Evolutionary conservation across 495 filamentous ascomycete genomes (phyloP).

Genomic region (Saxophila tyrrhenica): DNA sequence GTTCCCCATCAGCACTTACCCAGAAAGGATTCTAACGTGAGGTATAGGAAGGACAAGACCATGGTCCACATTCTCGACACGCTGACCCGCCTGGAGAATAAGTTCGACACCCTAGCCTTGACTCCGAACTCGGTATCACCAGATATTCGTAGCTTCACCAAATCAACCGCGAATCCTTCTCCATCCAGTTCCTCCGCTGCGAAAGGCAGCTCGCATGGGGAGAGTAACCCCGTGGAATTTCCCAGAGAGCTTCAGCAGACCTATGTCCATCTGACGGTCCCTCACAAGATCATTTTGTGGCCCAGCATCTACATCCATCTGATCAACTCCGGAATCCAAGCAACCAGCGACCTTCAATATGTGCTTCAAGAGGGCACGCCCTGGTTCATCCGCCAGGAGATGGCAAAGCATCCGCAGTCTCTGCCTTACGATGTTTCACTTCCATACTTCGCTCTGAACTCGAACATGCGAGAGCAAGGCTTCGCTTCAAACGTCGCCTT

Average conservation of each 20-base stretch:
- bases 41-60: slow-evolving; percentile 47
- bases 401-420: slow-evolving; percentile 27
- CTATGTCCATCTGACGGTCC: slow-evolving; percentile 42
- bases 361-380: slow-evolving; percentile 35
- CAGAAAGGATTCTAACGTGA: not conserved
- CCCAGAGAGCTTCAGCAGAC: slow-evolving; percentile 15
- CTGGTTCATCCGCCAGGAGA: slow-evolving; percentile 34
- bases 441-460: slow-evolving; percentile 9
- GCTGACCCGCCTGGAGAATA: slow-evolving; percentile 41
- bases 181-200: not conserved
- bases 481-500: slow-evolving; percentile 22
- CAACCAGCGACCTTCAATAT: slow-evolving; percentile 18
- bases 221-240: too few species aligned
- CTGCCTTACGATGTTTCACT: slow-evolving; percentile 20
- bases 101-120: slow-evolving; percentile 35
- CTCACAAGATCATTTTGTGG: slow-evolving; percentile 49
- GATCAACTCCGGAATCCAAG: slow-evolving; percentile 30
- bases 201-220: not conserved
- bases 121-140: not conserved
- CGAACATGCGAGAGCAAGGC: not conserved
- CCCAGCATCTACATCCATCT: slow-evolving; percentile 40
- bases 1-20: not conserved
- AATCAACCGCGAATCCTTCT: not conserved
- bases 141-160: not conserved
- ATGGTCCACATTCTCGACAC: slow-evolving; percentile 47